A percentile compares a stretch with the other conserved stretches of the same genome.
phyloP scores from a whole-genome alignment of 169 alveolate genomes.

The Cryptosporidium viatorum region DNA sequence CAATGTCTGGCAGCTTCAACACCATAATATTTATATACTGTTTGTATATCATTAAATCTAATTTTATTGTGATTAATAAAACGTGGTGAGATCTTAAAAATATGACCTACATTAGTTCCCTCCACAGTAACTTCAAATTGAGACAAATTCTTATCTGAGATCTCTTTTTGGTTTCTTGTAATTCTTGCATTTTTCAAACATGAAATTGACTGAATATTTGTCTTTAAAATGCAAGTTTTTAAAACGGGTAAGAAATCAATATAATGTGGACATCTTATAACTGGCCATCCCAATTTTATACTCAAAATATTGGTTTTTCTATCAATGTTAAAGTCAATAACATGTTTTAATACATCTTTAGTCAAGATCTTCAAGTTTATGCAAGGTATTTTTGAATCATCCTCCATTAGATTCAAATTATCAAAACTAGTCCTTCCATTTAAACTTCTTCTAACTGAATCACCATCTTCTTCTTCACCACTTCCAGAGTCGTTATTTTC shows the following conservation, averaged over 20 bases:
- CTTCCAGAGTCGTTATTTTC: slow-evolving; percentile 40
- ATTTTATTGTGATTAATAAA: slow-evolving; percentile 90
- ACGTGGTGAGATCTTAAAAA: slow-evolving; percentile 78
- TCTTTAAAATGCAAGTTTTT: slow-evolving; percentile 20
- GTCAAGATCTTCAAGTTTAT: slow-evolving; percentile 41
- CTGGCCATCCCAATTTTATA: slow-evolving; percentile 39
- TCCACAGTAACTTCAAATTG: slow-evolving; percentile 58
- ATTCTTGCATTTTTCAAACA: slow-evolving; percentile 62
- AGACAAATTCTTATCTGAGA: background rate
- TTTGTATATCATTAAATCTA: slow-evolving; percentile 93
- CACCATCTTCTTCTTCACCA: slow-evolving; percentile 30
- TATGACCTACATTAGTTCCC: slow-evolving; percentile 68
- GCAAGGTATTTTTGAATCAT: slow-evolving; percentile 1
- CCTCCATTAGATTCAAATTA: slow-evolving; percentile 3
- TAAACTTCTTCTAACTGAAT: background rate
- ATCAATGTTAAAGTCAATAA: slow-evolving; percentile 28
- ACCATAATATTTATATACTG: slow-evolving; percentile 94
- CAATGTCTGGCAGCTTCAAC: slow-evolving; percentile 98
- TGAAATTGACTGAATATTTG: slow-evolving; percentile 41
- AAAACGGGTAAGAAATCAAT: slow-evolving; percentile 61
- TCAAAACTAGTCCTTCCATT: slow-evolving; percentile 1
- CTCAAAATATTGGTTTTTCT: slow-evolving; percentile 42
- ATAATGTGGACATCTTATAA: slow-evolving; percentile 45
- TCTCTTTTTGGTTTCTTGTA: slow-evolving; percentile 14
- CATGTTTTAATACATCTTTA: slow-evolving; percentile 26